phyloP scores from a whole-genome alignment of 805 yeast species.

The Henningerozyma blattae region DNA sequence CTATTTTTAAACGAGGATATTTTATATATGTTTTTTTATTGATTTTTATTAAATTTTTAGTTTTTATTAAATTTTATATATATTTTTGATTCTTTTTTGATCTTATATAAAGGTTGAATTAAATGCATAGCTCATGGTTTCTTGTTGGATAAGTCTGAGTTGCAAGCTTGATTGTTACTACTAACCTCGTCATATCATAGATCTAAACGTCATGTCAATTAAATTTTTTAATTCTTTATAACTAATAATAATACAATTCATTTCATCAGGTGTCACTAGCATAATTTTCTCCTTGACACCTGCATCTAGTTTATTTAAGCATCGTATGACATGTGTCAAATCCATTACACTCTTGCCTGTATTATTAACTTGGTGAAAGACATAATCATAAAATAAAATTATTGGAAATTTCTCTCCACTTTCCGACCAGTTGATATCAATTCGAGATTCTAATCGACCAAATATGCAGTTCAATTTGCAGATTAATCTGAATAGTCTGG shows the following conservation, averaged over 20 bases:
- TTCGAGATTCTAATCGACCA: slow-evolving; percentile 57
- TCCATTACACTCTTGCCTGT: slow-evolving; percentile 69
- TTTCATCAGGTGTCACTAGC: slow-evolving; percentile 75
- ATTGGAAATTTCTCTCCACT: slow-evolving; percentile 66
- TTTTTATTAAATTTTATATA: too few species aligned
- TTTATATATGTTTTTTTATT: too few species aligned
- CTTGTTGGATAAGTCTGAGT: too few species aligned
- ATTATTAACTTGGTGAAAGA: slow-evolving; percentile 76
- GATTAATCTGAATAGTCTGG: slow-evolving; percentile 69
- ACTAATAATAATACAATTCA: slow-evolving; percentile 71
- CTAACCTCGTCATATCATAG: too few species aligned
- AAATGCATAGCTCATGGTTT: too few species aligned
- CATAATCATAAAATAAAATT: slow-evolving; percentile 67
- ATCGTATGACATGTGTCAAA: slow-evolving; percentile 64
- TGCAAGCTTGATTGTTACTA: too few species aligned
- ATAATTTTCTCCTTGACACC: slow-evolving; percentile 78
- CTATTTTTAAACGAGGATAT: too few species aligned
- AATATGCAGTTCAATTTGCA: slow-evolving; percentile 69
- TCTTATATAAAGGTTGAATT: too few species aligned
- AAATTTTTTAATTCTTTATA: slow-evolving; percentile 71
- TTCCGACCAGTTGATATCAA: slow-evolving; percentile 54
- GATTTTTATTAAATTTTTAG: too few species aligned
- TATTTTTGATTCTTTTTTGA: too few species aligned
- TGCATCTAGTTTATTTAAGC: slow-evolving; percentile 82
- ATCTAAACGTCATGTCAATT: slow-evolving; percentile 55